Evolutionary conservation across 192 early-diverging fungal species (phyloP).

Genomic region (Mortierella alpina): DNA sequence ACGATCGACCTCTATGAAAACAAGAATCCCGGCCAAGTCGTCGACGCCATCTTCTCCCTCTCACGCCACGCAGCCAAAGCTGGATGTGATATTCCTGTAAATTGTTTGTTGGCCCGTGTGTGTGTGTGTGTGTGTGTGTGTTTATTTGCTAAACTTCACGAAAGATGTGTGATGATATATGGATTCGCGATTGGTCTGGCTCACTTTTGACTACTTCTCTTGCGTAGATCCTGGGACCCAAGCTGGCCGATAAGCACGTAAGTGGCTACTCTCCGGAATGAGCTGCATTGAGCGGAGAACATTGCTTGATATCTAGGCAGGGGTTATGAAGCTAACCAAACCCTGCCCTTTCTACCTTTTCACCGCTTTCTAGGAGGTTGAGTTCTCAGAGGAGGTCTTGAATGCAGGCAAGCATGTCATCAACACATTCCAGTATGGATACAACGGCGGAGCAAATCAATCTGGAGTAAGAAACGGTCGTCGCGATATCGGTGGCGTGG

Average conservation of each 20-base stretch:
- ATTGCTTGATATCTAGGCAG: constrained; percentile 4
- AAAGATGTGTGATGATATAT: not conserved
- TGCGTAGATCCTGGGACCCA: constrained; percentile 72
- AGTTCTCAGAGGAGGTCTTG: constrained; percentile 72
- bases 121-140: not conserved
- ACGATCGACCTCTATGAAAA: constrained; percentile 85
- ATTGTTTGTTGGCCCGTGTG: not conserved
- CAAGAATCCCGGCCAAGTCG: constrained; percentile 77
- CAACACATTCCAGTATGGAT: constrained; percentile 63
- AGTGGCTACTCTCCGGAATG: not conserved
- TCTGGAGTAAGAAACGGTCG: constrained; percentile 32
- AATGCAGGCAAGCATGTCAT: constrained; percentile 67
- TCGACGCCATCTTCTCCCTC: constrained; percentile 80
- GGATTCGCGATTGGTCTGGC: not conserved
- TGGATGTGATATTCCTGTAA: constrained; percentile 62
- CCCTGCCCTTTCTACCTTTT: constrained; percentile 2
- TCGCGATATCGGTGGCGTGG: constrained; percentile 45
- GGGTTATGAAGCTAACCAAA: not conserved
- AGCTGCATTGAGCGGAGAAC: not conserved
- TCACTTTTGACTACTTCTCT: not conserved
- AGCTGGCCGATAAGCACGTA: constrained; percentile 73
- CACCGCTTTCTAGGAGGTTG: constrained; percentile 48
- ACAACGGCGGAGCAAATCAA: constrained; percentile 54
- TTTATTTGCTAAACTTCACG: constrained; percentile 11
- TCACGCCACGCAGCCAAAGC: constrained; percentile 73